phyloP scores from a whole-genome alignment of 2,329 filamentous ascomycete species.

The Myriosclerotinia duriaeana region DNA sequence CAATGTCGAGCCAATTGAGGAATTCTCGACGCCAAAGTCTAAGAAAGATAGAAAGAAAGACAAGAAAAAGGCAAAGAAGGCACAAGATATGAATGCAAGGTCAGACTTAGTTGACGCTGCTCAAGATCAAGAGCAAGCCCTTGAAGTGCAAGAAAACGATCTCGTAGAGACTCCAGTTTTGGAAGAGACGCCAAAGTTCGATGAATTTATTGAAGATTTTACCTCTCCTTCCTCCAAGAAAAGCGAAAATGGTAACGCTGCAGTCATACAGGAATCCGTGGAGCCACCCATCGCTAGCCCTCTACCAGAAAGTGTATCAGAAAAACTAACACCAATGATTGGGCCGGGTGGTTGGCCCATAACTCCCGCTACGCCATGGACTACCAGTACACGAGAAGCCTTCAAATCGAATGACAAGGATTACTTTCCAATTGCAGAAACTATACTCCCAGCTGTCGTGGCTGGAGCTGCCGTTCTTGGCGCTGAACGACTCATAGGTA shows the following conservation, averaged over 20 bases:
- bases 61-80: slow-evolving; percentile 28
- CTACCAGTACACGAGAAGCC: slow-evolving; percentile 14
- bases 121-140: slow-evolving; percentile 7
- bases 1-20: slow-evolving; percentile 9
- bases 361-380: slow-evolving; percentile 30
- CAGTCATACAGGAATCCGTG: background rate
- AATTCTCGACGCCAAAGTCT: slow-evolving; percentile 20
- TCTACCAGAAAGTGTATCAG: slow-evolving; percentile 22
- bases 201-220: background rate
- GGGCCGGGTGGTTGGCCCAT: slow-evolving; percentile 27
- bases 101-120: background rate
- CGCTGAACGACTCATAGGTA: slow-evolving; percentile 20
- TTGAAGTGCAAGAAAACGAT: background rate
- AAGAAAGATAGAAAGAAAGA: slow-evolving; percentile 34
- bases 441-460: slow-evolving; percentile 26
- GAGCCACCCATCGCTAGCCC: slow-evolving; percentile 19
- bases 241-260: background rate
- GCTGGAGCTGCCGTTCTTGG: slow-evolving; percentile 28
- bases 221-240: background rate
- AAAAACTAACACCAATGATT: slow-evolving; percentile 31
- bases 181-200: slow-evolving; percentile 1
- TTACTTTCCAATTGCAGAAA: slow-evolving; percentile 26
- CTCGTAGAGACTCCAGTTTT: background rate
- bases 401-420: slow-evolving; percentile 14
- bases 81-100: slow-evolving; percentile 17